phyloP scores from a whole-genome alignment of 306 rosid genomes.

The Castanospermum australe region DNA sequence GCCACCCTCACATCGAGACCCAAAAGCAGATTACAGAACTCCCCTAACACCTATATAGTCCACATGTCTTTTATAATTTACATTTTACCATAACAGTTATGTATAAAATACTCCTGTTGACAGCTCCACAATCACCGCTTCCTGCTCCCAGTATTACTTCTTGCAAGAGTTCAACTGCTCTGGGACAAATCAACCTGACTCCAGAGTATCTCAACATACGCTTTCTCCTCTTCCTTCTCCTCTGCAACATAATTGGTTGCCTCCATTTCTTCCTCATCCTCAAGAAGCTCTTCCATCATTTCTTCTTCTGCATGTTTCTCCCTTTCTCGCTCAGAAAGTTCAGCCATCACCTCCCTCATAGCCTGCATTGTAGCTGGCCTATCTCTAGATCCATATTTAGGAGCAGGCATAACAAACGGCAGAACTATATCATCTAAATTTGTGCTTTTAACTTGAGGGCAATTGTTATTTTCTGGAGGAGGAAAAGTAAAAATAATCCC shows the following conservation, averaged over 20 bases:
- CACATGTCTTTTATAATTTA: not conserved
- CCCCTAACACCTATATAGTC: not conserved
- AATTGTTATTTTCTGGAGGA: conserved; percentile 38
- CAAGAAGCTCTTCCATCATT: conserved; percentile 58
- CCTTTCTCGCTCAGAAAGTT: conserved; percentile 40
- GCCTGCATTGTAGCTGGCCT: conserved; percentile 76
- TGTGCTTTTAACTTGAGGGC: conserved; percentile 19
- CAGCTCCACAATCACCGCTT: not conserved
- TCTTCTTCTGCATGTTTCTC: conserved; percentile 45
- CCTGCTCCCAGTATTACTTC: conserved; percentile 22
- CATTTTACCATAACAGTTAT: not conserved
- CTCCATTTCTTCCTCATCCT: conserved; percentile 60
- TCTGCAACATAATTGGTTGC: conserved; percentile 39
- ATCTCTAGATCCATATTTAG: conserved; percentile 64
- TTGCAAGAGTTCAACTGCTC: conserved; percentile 33
- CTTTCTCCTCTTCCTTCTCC: conserved; percentile 85
- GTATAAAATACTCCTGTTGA: not conserved
- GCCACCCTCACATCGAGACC: conserved; percentile 2
- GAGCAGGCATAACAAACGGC: conserved; percentile 84
- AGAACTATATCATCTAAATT: conserved; percentile 60
- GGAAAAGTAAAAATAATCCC: conserved; percentile 80
- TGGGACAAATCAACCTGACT: conserved; percentile 62
- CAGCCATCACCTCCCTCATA: conserved; percentile 72
- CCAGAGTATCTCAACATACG: conserved; percentile 72
- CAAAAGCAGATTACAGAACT: not conserved